phyloP scores from a whole-genome alignment of 331 rosid species.

The Ulmus americana region DNA sequence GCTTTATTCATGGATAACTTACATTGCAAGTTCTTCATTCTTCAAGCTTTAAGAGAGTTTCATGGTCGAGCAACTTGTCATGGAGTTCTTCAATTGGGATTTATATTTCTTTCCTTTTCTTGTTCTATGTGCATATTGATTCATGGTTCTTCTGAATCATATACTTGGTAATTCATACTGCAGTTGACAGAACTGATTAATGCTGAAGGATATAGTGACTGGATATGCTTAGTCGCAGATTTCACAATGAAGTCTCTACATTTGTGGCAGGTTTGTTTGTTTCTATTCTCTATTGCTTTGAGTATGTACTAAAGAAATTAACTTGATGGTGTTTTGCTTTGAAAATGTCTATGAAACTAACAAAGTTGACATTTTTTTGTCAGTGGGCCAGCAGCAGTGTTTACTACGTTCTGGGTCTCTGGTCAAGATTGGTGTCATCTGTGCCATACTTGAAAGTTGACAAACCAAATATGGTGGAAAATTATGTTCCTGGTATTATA shows the following conservation, averaged over 20 bases:
- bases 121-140: neutral
- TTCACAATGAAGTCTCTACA: constrained; percentile 87
- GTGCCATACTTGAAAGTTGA: constrained; percentile 79
- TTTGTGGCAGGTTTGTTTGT: constrained; percentile 79
- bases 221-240: constrained; percentile 91
- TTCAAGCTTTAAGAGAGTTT: neutral
- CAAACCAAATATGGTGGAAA: constrained; percentile 71
- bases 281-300: neutral
- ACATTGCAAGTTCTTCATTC: neutral
- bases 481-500: constrained; percentile 74
- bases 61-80: neutral
- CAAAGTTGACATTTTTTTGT: constrained; percentile 2
- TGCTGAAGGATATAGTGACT: constrained; percentile 89
- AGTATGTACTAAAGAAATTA: neutral
- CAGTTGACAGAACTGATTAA: constrained; percentile 94
- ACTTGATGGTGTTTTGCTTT: neutral
- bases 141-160: neutral
- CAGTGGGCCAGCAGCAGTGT: constrained; percentile 98
- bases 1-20: neutral
- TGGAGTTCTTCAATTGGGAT: neutral
- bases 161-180: neutral
- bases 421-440: constrained; percentile 80
- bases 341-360: neutral
- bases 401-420: constrained; percentile 79
- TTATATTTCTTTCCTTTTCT: neutral